Conservation (phyloP, 257 asterid genomes). For the Solanum chiquidenum region DNA sequence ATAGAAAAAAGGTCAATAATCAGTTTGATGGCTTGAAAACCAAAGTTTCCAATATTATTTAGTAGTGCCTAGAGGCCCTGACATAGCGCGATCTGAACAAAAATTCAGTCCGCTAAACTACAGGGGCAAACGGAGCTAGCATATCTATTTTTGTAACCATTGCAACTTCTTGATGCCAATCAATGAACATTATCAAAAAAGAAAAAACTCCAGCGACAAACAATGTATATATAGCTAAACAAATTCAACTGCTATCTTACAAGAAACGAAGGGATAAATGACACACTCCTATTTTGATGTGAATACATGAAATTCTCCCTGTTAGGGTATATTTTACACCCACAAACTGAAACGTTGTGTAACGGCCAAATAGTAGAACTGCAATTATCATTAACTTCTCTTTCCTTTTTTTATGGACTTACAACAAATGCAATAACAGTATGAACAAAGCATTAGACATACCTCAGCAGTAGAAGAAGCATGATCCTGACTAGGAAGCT, state of each 20-base stretch:
- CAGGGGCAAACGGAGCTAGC: not conserved
- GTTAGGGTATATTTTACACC: not conserved
- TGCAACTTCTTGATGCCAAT: not conserved
- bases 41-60: not conserved
- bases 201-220: not conserved
- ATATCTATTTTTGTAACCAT: not conserved
- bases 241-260: not conserved
- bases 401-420: not conserved
- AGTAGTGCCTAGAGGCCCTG: not conserved
- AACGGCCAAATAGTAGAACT: not conserved
- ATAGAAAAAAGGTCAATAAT: not conserved
- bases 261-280: not conserved
- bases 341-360: not conserved
- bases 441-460: constrained; percentile 1
- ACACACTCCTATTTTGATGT: not conserved
- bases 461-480: constrained; percentile 62
- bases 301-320: not conserved
- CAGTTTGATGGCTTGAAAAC: not conserved
- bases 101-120: not conserved
- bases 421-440: not conserved
- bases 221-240: not conserved
- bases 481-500: constrained; percentile 59
- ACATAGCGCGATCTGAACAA: not conserved
- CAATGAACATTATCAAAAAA: not conserved
- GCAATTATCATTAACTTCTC: not conserved